Evolutionary conservation across 2,329 filamentous ascomycete genomes (phyloP).

Genomic region (Alternaria viburni): DNA sequence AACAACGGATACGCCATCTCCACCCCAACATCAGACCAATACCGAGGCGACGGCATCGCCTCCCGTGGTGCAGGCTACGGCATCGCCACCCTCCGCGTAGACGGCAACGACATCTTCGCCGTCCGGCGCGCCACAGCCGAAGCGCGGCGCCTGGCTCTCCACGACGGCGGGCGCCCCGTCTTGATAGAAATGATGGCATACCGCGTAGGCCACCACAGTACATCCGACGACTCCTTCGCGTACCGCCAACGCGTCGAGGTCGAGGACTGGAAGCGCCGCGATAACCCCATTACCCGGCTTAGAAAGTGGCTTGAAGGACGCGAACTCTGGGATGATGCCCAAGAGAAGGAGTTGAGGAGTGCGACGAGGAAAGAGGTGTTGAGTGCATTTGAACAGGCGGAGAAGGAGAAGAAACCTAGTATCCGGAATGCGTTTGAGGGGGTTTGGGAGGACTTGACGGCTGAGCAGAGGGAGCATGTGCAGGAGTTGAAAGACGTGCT

Average conservation of each 20-base stretch:
- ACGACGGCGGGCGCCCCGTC: conserved; percentile 80
- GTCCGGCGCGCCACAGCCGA: conserved; percentile 79
- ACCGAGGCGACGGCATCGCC: conserved; percentile 89
- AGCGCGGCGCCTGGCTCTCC: conserved; percentile 78
- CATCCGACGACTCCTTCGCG: conserved; percentile 94
- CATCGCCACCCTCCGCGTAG: conserved; percentile 90
- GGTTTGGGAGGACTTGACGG: conserved; percentile 86
- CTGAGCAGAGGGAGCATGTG: conserved; percentile 79
- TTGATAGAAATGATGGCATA: conserved; percentile 97
- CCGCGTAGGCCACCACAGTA: conserved; percentile 96
- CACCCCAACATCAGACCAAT: conserved; percentile 88
- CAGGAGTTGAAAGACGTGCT: conserved; percentile 76
- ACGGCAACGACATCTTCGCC: conserved; percentile 94
- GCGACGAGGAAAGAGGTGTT: conserved; percentile 75
- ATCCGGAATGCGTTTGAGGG: conserved; percentile 80
- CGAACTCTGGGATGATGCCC: conserved; percentile 81
- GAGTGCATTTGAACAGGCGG: conserved; percentile 81
- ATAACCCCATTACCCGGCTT: conserved; percentile 84
- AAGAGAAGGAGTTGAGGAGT: conserved; percentile 75
- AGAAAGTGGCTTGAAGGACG: conserved; percentile 90
- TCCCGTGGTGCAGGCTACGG: conserved; percentile 87
- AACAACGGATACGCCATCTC: conserved; percentile 94
- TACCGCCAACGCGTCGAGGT: conserved; percentile 94
- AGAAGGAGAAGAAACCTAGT: conserved; percentile 79
- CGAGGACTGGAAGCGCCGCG: conserved; percentile 88